phyloP scores from a whole-genome alignment of 495 filamentous ascomycete genomes.

The Echria macrotheca region DNA sequence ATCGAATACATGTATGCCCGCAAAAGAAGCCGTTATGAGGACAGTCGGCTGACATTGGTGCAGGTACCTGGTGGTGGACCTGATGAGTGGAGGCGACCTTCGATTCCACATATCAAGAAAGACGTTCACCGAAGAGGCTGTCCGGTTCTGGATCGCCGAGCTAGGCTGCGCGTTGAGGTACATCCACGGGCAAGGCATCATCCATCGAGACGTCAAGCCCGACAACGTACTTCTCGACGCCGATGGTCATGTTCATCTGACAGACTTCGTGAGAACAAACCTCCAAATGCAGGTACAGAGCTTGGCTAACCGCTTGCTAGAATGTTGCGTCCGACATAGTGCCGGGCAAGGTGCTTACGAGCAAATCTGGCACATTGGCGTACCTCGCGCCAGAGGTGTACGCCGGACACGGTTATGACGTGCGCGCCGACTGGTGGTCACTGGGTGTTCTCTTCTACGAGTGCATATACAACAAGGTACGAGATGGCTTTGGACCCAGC shows the following conservation, averaged over 20 bases:
- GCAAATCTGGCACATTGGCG: conserved; percentile 93
- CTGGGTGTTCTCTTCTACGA: conserved; percentile 95
- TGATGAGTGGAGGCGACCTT: conserved; percentile 97
- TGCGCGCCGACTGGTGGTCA: conserved; percentile 97
- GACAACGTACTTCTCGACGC: conserved; percentile 93
- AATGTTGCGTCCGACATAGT: conserved; percentile 94
- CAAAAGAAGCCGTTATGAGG: neutral
- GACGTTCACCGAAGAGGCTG: conserved; percentile 94
- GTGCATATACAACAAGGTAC: conserved; percentile 97
- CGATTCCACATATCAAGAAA: conserved; percentile 98
- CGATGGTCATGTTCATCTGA: conserved; percentile 94
- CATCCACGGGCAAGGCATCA: conserved; percentile 86
- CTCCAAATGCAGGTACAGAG: conserved; percentile 2
- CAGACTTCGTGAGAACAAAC: conserved; percentile 75
- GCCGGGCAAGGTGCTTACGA: conserved; percentile 76
- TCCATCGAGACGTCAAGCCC: conserved; percentile 94
- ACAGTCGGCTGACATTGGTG: conserved; percentile 13
- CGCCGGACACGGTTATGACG: conserved; percentile 74
- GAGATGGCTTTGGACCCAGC: conserved; percentile 13
- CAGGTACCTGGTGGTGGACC: conserved; percentile 95
- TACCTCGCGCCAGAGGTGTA: conserved; percentile 97
- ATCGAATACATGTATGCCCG: conserved; percentile 89
- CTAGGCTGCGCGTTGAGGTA: conserved; percentile 88
- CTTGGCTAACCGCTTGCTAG: conserved; percentile 38
- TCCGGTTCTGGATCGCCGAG: conserved; percentile 94